Percentiles rank a stretch among this genome's conserved stretches.
phyloP scores from a whole-genome alignment of 2,329 filamentous ascomycete genomes.

The Colletotrichum higginsianum region DNA sequence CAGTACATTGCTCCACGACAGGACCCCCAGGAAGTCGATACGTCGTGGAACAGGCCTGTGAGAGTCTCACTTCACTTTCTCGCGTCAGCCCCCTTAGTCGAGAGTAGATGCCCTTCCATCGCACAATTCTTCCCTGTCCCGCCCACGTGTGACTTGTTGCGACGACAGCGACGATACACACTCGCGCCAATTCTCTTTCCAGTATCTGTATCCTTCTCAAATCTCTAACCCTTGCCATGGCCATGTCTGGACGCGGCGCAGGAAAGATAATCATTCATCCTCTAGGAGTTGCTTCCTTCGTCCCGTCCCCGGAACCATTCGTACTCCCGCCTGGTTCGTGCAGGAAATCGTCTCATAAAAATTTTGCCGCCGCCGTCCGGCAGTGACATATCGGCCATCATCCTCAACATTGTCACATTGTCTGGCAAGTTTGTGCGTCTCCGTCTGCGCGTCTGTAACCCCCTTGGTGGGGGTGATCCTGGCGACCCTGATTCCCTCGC shows the following conservation, averaged over 20 bases:
- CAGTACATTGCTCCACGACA: too few species aligned
- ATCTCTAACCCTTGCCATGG: conserved; percentile 34
- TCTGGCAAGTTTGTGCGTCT: conserved; percentile 32
- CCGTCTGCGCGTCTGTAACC: conserved; percentile 32
- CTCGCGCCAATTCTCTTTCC: conserved; percentile 23
- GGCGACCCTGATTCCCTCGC: conserved; percentile 15
- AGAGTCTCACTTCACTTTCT: conserved; percentile 17
- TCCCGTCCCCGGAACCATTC: conserved; percentile 6
- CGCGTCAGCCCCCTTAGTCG: conserved; percentile 21
- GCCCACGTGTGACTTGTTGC: conserved; percentile 20
- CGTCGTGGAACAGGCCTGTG: conserved; percentile 33
- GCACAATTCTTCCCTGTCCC: conserved; percentile 16
- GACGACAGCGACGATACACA: conserved; percentile 4
- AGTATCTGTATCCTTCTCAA: neutral
- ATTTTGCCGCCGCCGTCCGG: conserved; percentile 15
- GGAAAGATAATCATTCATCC: conserved; percentile 18
- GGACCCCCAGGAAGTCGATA: conserved; percentile 9
- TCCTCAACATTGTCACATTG: conserved; percentile 17
- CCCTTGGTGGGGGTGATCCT: conserved; percentile 25
- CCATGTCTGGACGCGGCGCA: conserved; percentile 33
- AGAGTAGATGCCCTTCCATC: conserved; percentile 6
- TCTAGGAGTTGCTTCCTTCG: conserved; percentile 36
- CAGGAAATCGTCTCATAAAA: conserved; percentile 27
- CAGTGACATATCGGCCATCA: conserved; percentile 19
- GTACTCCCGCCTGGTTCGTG: conserved; percentile 15